Evolutionary conservation across 345 rosid species (phyloP), one percentile per base, ranked within the genome.

Genomic region (Eucalyptus rudis): DNA sequence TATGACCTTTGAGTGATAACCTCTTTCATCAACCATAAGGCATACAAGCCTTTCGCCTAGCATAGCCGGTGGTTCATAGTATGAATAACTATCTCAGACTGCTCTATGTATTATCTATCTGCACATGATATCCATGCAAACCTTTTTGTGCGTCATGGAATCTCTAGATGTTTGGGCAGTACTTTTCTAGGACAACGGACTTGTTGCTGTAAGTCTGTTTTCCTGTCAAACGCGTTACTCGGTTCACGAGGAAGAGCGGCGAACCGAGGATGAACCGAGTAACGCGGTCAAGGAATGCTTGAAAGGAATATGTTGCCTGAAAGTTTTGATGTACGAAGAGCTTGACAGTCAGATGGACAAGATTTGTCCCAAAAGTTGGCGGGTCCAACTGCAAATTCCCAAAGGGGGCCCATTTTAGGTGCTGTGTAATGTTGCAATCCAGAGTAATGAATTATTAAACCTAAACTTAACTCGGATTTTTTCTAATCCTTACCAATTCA

Each of bases 381-480:
- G 14, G 27, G 45, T 76, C 83, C 47, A 76, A 36, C 83, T 76
- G 83, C 83, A 76, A 13, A 36, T 76, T 76, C 47, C 27, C 14
- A 76, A 68, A 10, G 44, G 25, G 45, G 81, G 5, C 8, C 58
- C 76, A n/a, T 64, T n/a, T 64, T 64, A 64, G 45, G 45, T 17
- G 45, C 20, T 10, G 83, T 13, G 43, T 56, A 10, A 56, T 10
- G 62, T 56, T 3, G 29, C 0, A 0, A 0, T 3, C 4, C 0
- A 10, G 0, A 24, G 13, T 56, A 56, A 24, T 56, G 0, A 0
- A 24, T 56, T 56, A 56, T 56, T 22, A 56, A 24, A 25, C 2
- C 0, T 56, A 56, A 25, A 56, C 12, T 24, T 24, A 56, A 25
- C 3, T 56, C 1, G 3, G 12, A 24, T 24, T 22, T 25, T 56